Base-by-base conservation (phyloP, 306 rosid species). In the Luffa acutangula region DNA sequence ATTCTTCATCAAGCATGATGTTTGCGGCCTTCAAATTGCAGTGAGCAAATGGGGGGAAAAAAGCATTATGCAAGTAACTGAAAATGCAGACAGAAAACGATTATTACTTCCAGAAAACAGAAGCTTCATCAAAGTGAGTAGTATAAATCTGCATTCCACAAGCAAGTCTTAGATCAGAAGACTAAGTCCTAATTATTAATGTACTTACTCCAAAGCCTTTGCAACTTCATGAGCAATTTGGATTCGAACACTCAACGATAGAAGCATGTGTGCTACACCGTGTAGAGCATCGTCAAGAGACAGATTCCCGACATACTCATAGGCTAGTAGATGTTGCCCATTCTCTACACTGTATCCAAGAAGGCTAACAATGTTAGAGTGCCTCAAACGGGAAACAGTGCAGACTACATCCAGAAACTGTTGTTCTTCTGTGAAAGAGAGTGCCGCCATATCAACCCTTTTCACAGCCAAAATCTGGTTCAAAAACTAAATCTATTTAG, bases 11-110 rank as follows among this genome's bases (percentile, higher is more conserved):
- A 65, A 95, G 93, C 75, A 92, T 81, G 89, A 95, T 81, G 74
- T 92, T 95, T 83, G 92, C 90, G 76, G 96, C 86, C 87, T 92
- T 95, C 87, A 95, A 81, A 87, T 90, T 91, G 83, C 93, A 82
- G 81, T 93, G 99, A 80, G 91, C 85, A 2, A 89, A 84, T 53
- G 97, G 94, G 83, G 97, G 93, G 51, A 89, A 87, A 80, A 94
- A 85, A 1, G 89, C 84, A 34, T 96, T 88, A 88, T 95, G 99
- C 89, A 96, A 21, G 88, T 93, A 89, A 78, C 97, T 96, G 90
- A 52, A 81, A 86, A 42, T 51, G 78, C 53, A 42, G 43, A 80
- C 65, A 75, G 51, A 71, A 56, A 53, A 8, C 4, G 51, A 63
- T 75, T 75, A 71, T 60, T 64, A 78, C 14, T 49, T 49, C 58